Evolutionary conservation across 176 grass and related monocot genomes (phyloP), one percentile per base, ranked within the genome.

Genomic region (Puccinellia tenuiflora): DNA sequence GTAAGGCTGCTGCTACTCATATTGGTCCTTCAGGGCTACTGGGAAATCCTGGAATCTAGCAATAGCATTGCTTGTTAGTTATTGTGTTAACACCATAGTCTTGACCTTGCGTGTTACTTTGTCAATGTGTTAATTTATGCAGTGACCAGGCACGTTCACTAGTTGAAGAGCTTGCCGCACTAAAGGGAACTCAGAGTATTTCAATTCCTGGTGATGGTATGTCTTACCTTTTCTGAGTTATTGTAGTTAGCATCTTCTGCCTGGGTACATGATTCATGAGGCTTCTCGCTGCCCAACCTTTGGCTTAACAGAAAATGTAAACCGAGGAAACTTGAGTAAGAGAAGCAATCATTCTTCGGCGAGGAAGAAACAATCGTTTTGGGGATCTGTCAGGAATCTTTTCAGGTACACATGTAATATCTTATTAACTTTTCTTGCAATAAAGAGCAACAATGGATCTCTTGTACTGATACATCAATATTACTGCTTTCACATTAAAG

Each of bases 401-500:
- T 97, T 97, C 86, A 68, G 95, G 95, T 92, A 79, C n/a, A n/a
- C 42, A 69, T 57, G 20, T 42, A 9, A 64, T 82, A 86, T 77
- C 4, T 78, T 5, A 62, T 81, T 55, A 63, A 34, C 73, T 84
- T 79, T 74, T 60, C n/a, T 76, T 81, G 52, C 53, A 21, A 77
- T 77, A 20, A 61, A 68, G 76, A 24, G 17, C n/a, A 71, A 53
- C n/a, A 26, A 4, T 22, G 28, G 13, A 51, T 21, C 1, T 14
- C 24, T 71, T 30, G 20, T 68, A 47, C 5, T 66, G 18, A 46
- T 73, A 65, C 26, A 33, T 79, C 26, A 28, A 66, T 70, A 39
- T 11, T 57, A 68, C 33, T 46, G 5, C 34, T 22, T 81, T 60
- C 18, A 60, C 56, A 63, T 46, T 79, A 13, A 67, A 37, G 12